Evolutionary conservation across 2,329 filamentous ascomycete genomes (phyloP).

Genomic region (Thelonectria olida): DNA sequence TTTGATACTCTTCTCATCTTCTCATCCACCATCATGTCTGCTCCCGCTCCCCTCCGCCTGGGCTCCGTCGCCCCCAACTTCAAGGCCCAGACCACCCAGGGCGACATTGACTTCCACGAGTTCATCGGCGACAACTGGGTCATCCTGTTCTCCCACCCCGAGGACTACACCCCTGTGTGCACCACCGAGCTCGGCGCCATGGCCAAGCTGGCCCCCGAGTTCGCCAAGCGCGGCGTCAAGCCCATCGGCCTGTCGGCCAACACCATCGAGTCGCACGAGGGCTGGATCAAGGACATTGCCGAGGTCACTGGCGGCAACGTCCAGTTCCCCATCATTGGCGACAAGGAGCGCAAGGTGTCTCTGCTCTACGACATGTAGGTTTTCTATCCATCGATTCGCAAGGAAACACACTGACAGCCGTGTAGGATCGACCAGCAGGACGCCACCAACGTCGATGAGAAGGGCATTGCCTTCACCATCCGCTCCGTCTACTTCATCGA

Average conservation of each 20-base stretch:
- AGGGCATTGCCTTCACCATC: conserved; percentile 92
- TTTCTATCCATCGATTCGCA: too few species aligned
- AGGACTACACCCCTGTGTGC: conserved; percentile 94
- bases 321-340: conserved; percentile 82
- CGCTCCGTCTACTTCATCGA: conserved; percentile 95
- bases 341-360: conserved; percentile 80
- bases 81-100: conserved; percentile 80
- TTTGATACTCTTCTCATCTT: neutral
- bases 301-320: conserved; percentile 78
- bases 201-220: conserved; percentile 87
- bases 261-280: conserved; percentile 81
- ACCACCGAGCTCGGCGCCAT: conserved; percentile 96
- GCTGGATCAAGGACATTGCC: conserved; percentile 91
- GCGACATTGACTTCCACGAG: conserved; percentile 84
- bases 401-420: too few species aligned
- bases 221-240: conserved; percentile 87
- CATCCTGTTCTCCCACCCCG: conserved; percentile 85
- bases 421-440: conserved; percentile 79
- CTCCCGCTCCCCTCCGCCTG: conserved; percentile 62
- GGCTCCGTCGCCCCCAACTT: conserved; percentile 81
- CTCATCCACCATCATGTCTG: conserved; percentile 38
- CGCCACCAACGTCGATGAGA: conserved; percentile 80
- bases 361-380: conserved; percentile 80
- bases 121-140: conserved; percentile 84
- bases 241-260: conserved; percentile 92